These are phyloP conservation scores for Tolypocladium pustulatum DNA, from an alignment of 2,329 filamentous ascomycete species.

Conservation along the genomic window DNA sequence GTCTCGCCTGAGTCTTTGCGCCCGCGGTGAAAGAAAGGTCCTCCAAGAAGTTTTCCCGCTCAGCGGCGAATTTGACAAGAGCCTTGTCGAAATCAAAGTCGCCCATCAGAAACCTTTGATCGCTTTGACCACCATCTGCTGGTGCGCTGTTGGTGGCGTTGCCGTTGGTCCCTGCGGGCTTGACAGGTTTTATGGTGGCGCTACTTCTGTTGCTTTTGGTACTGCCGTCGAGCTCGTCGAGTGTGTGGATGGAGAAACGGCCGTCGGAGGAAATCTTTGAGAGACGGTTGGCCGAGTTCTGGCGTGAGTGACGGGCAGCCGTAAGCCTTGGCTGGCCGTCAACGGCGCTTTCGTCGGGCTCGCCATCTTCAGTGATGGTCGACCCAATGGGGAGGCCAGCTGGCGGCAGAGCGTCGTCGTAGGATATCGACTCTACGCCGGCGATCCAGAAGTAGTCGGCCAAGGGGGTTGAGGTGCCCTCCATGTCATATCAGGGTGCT, in stretches of 20 bases:
- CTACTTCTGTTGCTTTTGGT: constrained; percentile 56
- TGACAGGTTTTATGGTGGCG: constrained; percentile 46
- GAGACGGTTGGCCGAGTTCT: constrained; percentile 48
- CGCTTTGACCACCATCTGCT: constrained; percentile 5
- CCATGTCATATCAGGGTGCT: constrained; percentile 40
- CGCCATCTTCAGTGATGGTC: constrained; percentile 54
- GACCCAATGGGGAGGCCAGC: constrained; percentile 32
- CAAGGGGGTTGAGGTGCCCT: constrained; percentile 51
- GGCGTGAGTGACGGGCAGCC: constrained; percentile 47
- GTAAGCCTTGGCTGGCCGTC: constrained; percentile 14
- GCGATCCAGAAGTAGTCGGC: constrained; percentile 72
- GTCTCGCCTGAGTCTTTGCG: constrained; percentile 58
- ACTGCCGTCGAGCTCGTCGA: constrained; percentile 48
- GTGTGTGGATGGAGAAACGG: constrained; percentile 40
- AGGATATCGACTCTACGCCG: constrained; percentile 56
- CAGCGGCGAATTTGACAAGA: constrained; percentile 87
- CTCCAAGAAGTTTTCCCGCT: constrained; percentile 85
- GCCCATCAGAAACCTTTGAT: constrained; percentile 22
- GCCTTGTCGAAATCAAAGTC: constrained; percentile 94
- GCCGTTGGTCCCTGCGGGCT: constrained; percentile 16
- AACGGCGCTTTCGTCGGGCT: constrained; percentile 34
- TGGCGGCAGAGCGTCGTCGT: constrained; percentile 41
- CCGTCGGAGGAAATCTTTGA: constrained; percentile 42
- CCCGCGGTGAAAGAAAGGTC: constrained; percentile 85
- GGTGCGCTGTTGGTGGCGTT: constrained; percentile 15